phyloP scores from a whole-genome alignment of 192 early-diverging fungal species.

The Entophlyctis helioformis region DNA sequence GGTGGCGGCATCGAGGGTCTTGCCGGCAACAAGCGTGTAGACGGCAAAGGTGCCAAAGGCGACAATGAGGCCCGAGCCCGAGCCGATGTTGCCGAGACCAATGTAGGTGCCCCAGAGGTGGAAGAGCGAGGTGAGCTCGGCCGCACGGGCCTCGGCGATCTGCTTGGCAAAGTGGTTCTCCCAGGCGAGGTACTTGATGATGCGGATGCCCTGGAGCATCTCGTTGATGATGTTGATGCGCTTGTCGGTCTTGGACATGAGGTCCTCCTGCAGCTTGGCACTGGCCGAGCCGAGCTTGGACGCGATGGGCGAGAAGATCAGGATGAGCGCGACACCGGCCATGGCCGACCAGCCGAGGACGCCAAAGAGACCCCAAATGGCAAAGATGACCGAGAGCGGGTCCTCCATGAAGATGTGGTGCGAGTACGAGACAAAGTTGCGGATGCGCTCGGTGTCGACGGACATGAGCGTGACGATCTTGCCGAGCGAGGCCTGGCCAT shows the following conservation, averaged over 20 bases:
- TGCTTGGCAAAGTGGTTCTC: slow-evolving; percentile 16
- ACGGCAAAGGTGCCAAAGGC: slow-evolving; percentile 40
- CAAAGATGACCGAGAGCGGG: not conserved
- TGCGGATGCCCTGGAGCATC: slow-evolving; percentile 62
- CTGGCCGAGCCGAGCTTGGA: slow-evolving; percentile 7
- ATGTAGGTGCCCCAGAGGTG: slow-evolving; percentile 9
- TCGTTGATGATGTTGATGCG: slow-evolving; percentile 75
- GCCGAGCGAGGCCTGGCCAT: slow-evolving; percentile 13
- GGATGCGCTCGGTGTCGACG: slow-evolving; percentile 26
- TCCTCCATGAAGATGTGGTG: slow-evolving; percentile 13
- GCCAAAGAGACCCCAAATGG: not conserved
- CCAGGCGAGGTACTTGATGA: slow-evolving; percentile 29
- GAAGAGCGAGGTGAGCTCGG: slow-evolving; percentile 12
- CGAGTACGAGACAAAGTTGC: slow-evolving; percentile 16
- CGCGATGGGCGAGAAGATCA: slow-evolving; percentile 14
- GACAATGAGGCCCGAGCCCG: slow-evolving; percentile 6
- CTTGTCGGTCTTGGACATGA: slow-evolving; percentile 43
- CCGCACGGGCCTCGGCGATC: slow-evolving; percentile 13
- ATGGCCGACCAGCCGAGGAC: slow-evolving; percentile 21
- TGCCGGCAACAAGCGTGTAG: slow-evolving; percentile 24
- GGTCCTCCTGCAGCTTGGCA: slow-evolving; percentile 12
- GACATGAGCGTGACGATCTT: slow-evolving; percentile 35
- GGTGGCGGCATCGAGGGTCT: slow-evolving; percentile 26
- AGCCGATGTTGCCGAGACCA: slow-evolving; percentile 2
- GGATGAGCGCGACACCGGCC: slow-evolving; percentile 18